Evolutionary conservation across 2,329 filamentous ascomycete species (phyloP), one percentile per base, ranked within the genome.

Genomic region (Metarhizium anisopliae): DNA sequence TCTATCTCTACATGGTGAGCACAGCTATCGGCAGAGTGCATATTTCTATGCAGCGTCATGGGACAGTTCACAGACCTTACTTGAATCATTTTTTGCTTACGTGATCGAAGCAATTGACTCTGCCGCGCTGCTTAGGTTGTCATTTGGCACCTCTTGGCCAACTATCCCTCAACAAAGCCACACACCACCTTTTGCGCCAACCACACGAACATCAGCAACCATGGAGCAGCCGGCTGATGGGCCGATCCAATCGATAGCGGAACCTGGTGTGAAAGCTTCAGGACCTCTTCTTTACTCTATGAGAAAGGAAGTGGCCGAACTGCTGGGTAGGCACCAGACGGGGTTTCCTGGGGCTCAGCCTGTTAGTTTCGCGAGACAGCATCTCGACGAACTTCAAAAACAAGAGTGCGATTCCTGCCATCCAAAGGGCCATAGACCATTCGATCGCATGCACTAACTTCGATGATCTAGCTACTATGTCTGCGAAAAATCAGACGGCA

Each of bases 401-500:
- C 79, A 88, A 67, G 94, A 97, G 83, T 87, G 71, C 61, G 79
- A 69, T 32, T 32, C 43, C 52, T 11, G 42, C 25, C 40, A 53
- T 51, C 16, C 11, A 43, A 25, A 25, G 25, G 25, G 8, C n/a
- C n/a, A 43, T 13, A 14, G 8, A 18, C 14, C 14, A 30, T 29
- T 8, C 10, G 32, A 8, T 16, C 7, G 25, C 38, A 42, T 20
- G 29, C 43, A 58, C 58, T 62, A 51, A 65, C 55, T 32, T 30
- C 20, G 51, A 14, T 47, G 47, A n/a, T n/a, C 53, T 59, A 87
- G 84, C 72, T 99, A 97, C 76, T 99, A 92, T 69, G 88, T 99
- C 61, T 96, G 93, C 77, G 94, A 99, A 73, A 99, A 99, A 76
- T 96, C 93, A 1, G 94, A 99, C 68, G 94, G 94, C 55, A 90